Base-by-base conservation (phyloP, 768 basidiomycete genomes). In the Exidia glandulosa region DNA sequence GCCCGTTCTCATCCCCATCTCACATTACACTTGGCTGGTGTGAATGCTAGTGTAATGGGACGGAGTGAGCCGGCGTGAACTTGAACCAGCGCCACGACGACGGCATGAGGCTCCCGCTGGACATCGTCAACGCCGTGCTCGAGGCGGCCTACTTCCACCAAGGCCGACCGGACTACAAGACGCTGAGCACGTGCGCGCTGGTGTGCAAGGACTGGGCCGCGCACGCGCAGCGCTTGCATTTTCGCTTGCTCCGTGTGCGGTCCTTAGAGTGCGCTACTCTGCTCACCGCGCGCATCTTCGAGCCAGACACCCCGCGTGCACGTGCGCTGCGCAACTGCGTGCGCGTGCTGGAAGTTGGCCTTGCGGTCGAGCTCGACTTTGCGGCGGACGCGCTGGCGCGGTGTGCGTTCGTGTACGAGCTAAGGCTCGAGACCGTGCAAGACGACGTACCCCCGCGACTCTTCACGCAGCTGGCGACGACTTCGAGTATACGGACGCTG, bases 131-230 rank as follows among this genome's bases (percentile, higher is more conserved):
- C 60, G 67, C 77, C 64, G 81, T 89, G 68, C 78, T 88, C 63
- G 84, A 87, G 69, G 70, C 77, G 14, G 79, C 80, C 3, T 79
- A 75, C 59, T 71, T 74, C 45, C 70, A 75, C 56, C 71, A 75
- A 33, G 62, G 70, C 32, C 67, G 72, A 56, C 66, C 71, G 3
- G 72, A 79, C 64, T 67, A 70, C 41, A 64, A 69, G 13, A 73
- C 86, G 23, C 75, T 88, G 55, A 70, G 68, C 57, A 69, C 76
- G 54, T 85, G 81, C 65, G 73, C 85, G 2, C 78, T 88, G 55
- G 84, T 89, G 27, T 87, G 80, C 76, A 77, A 74, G 68, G 75
- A 79, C 29, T 89, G 88, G 87, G 81, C 85, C 1, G 64, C 71
- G n/a, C 73, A 78, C 31, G 78, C 84, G 0, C 87, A 90, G 70